Conservation (phyloP, 2,329 filamentous ascomycete species). For the Catunica adiposa region DNA sequence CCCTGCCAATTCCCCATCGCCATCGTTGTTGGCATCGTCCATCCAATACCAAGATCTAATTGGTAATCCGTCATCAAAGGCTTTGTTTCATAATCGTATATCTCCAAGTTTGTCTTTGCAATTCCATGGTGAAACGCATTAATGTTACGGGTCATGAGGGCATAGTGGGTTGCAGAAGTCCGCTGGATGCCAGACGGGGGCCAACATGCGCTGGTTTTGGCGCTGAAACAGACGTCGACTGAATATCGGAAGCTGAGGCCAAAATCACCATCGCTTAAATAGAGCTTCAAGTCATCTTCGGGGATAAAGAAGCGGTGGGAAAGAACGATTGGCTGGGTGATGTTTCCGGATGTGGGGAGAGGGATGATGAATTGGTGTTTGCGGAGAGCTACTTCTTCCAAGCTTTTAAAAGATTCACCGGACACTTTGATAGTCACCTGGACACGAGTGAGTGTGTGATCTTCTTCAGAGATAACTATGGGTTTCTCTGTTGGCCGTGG, state of each 20-base stretch:
- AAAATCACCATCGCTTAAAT: conserved; percentile 31
- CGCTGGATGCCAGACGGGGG: conserved; percentile 28
- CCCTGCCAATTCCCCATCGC: neutral
- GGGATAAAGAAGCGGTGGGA: neutral
- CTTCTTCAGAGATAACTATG: no score
- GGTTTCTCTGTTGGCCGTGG: no score
- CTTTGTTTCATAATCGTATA: conserved; percentile 9
- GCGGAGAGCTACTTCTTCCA: neutral
- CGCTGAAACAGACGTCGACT: conserved; percentile 35
- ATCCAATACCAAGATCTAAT: conserved; percentile 3
- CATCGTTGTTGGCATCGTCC: neutral
- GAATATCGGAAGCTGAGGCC: conserved; percentile 34
- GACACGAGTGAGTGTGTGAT: no score
- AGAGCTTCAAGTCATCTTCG: conserved; percentile 33
- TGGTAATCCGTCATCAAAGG: conserved; percentile 2
- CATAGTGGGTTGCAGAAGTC: conserved; percentile 4
- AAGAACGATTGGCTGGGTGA: neutral
- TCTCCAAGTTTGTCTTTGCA: conserved; percentile 2
- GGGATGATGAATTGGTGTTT: neutral
- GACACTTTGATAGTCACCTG: no score
- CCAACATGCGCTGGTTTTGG: conserved; percentile 33
- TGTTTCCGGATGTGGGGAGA: neutral
- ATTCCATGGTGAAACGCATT: conserved; percentile 11
- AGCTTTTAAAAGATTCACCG: no score
- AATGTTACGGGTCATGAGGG: conserved; percentile 10